These are phyloP conservation scores for Gremmenia infestans DNA, from an alignment of 2,329 filamentous ascomycete genomes.

Conservation along the genomic window DNA sequence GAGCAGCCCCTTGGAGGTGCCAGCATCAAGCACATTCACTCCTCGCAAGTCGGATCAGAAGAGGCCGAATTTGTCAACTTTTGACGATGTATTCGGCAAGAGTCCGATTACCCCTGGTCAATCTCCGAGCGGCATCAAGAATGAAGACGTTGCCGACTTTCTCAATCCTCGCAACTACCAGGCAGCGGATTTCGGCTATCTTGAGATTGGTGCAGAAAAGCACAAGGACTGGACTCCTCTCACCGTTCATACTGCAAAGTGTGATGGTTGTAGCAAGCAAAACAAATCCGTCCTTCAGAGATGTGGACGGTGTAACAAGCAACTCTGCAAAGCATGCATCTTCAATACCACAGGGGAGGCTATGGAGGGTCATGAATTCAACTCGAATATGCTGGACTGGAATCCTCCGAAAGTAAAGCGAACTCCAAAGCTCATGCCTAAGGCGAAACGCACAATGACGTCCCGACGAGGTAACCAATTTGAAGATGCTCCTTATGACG, in stretches of 20 bases:
- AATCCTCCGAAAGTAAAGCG: background rate
- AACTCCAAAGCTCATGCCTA: background rate
- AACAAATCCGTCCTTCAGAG: slow-evolving; percentile 8
- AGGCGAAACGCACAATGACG: background rate
- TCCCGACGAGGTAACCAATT: background rate
- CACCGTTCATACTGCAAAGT: slow-evolving; percentile 9
- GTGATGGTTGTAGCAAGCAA: slow-evolving; percentile 5
- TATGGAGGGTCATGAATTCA: slow-evolving; percentile 2
- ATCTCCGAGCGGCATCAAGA: background rate
- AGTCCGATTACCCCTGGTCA: background rate
- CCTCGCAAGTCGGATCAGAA: background rate
- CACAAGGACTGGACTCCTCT: slow-evolving; percentile 4
- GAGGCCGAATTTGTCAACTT: background rate
- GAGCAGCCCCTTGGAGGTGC: background rate
- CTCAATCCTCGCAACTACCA: background rate
- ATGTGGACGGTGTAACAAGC: slow-evolving; percentile 8
- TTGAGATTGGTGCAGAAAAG: background rate
- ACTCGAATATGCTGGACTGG: slow-evolving; percentile 3
- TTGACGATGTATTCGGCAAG: background rate
- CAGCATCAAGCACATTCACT: background rate
- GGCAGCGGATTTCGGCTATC: background rate
- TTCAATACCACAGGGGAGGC: background rate
- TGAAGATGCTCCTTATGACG: background rate
- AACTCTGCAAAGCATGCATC: slow-evolving; percentile 10
- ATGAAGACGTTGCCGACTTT: background rate